Percentiles rank a stretch among this genome's conserved stretches.
phyloP scores from a whole-genome alignment of 2,329 filamentous ascomycete genomes.

The Botryotinia globosa region DNA sequence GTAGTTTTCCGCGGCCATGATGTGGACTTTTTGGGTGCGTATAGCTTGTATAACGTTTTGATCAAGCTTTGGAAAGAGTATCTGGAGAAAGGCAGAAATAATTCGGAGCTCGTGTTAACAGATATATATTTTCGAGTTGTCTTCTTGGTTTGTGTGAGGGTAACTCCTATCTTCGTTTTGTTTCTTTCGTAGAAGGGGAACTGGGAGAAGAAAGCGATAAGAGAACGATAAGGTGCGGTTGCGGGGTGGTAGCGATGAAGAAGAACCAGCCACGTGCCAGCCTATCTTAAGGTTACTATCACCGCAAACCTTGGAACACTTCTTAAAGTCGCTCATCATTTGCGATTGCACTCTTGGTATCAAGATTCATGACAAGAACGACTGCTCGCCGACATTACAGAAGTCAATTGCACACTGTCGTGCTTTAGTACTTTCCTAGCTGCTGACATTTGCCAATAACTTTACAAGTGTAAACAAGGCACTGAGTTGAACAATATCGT shows the following conservation, averaged over 20 bases:
- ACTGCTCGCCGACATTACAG: neutral
- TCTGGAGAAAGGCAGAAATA: neutral
- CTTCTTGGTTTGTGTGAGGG: neutral
- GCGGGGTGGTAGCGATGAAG: neutral
- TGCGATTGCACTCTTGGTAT: neutral
- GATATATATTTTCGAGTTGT: neutral
- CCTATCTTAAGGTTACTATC: too few species aligned
- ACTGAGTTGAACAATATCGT: neutral
- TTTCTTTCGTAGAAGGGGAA: neutral
- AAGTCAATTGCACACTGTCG: neutral
- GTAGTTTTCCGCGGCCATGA: conserved; percentile 37
- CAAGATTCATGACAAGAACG: neutral
- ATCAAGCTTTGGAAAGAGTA: neutral
- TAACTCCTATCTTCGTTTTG: neutral
- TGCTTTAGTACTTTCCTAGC: neutral
- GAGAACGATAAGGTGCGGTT: neutral
- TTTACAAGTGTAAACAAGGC: neutral
- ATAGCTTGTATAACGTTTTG: neutral
- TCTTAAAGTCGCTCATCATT: neutral
- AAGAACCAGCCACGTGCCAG: neutral
- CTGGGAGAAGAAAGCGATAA: neutral
- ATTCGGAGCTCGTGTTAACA: neutral
- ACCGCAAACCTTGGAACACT: neutral
- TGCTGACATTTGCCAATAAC: neutral
- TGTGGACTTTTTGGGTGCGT: neutral